Percentiles rank a stretch among this genome's conserved stretches.
phyloP scores from a whole-genome alignment of 805 yeast species.

The Lipomyces spencermartinsiae region DNA sequence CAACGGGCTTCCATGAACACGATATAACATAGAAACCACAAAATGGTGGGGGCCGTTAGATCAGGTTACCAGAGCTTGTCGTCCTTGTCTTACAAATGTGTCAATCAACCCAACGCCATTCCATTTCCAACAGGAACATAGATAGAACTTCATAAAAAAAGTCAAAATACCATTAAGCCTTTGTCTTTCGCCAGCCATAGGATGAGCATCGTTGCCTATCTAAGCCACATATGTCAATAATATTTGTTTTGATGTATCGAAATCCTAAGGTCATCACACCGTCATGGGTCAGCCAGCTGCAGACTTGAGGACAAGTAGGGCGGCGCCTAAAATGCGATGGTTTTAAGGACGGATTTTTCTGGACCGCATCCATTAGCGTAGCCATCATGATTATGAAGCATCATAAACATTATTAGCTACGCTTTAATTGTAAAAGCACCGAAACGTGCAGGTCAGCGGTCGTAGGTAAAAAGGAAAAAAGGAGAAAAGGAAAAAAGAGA shows the following conservation, averaged over 20 bases:
- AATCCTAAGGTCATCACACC: slow-evolving; percentile 39
- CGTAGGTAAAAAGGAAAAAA: neutral
- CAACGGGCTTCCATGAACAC: slow-evolving; percentile 1
- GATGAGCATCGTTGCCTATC: neutral
- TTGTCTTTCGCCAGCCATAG: neutral
- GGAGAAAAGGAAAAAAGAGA: neutral
- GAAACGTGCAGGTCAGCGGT: slow-evolving; percentile 9
- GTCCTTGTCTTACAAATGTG: slow-evolving; percentile 12
- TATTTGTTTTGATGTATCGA: slow-evolving; percentile 30
- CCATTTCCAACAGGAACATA: neutral
- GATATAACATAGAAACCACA: neutral
- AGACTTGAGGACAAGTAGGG: slow-evolving; percentile 9
- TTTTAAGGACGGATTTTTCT: slow-evolving; percentile 38
- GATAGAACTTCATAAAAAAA: slow-evolving; percentile 3
- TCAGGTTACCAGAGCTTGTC: slow-evolving; percentile 37
- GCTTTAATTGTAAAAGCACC: neutral
- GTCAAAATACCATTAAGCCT: neutral
- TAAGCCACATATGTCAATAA: neutral
- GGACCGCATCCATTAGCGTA: slow-evolving; percentile 13
- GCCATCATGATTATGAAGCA: neutral
- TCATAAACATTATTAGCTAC: neutral
- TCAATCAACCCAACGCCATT: neutral
- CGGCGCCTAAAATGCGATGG: slow-evolving; percentile 40
- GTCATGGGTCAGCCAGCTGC: slow-evolving; percentile 39
- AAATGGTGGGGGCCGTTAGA: slow-evolving; percentile 1